Evolutionary conservation across 768 basidiomycete species (phyloP), one percentile per base, ranked within the genome.

Genomic region (Coprinellus micaceus): DNA sequence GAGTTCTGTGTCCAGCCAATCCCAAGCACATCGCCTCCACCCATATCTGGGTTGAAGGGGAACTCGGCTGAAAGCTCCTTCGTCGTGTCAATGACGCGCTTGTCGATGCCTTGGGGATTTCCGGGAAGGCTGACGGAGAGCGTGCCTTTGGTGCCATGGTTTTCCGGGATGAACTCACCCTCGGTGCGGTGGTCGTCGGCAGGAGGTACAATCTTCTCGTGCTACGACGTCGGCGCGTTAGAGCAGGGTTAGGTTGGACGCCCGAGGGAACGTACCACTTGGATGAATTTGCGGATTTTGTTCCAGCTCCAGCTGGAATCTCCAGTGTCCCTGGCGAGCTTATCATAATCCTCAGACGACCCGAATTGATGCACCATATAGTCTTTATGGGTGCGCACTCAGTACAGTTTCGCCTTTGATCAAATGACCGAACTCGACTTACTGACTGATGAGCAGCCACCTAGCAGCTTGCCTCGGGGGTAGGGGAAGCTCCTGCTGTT

Each of bases 241-340:
- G 44, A 6, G 24, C 24, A 10, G 30, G 15, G 26, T 24, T 12
- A 40, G 21, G 15, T 19, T 44, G 15, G 21, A 13, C 24, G 36
- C 12, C 19, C 40, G 47, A 51, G 24, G 53, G 28, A 12, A 29
- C 43, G 48, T 46, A 74, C 74, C 60, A 69, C 69, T 30, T 58
- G 54, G 43, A 70, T 64, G 58, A 71, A 76, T 30, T 68, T 64
- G 25, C 65, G 63, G 37, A 78, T 66, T 11, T 63, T 66, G 21
- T 66, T 57, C 76, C 76, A 78, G 9, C 62, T 64, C 74, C 73
- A 77, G 13, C 71, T 71, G 10, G 55, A 17, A 58, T 78, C 74
- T 7, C 68, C 69, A 12, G 73, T 68, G 17, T 73, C 55, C 11
- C 54, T 45, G 1, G 69, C 74, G 11, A 66, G 66, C 30, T 69